These are phyloP conservation scores for Circinella minor DNA, from an alignment of 371 early-diverging fungal species.

Conservation along the genomic window DNA sequence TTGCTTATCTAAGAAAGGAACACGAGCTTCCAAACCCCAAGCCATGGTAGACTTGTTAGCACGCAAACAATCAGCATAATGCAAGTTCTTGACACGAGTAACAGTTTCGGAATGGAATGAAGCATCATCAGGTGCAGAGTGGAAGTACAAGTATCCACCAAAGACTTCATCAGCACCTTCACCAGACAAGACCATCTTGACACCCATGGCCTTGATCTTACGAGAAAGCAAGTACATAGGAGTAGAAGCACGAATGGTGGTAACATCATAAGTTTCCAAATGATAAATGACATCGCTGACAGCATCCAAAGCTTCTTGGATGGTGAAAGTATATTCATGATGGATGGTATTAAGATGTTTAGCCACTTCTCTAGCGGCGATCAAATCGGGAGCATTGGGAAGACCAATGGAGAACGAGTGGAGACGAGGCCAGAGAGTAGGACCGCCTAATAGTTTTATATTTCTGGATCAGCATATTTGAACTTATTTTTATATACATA, in stretches of 20 bases:
- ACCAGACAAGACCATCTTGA: constrained; percentile 97
- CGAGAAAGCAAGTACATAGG: constrained; percentile 96
- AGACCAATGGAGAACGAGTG: constrained; percentile 97
- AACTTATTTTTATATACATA: too few relatives aligned
- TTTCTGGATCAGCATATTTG: neutral
- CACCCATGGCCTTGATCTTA: constrained; percentile 96
- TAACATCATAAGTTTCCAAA: constrained; percentile 97
- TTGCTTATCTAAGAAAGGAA: constrained; percentile 92
- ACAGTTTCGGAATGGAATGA: constrained; percentile 90
- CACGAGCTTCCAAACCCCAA: constrained; percentile 98
- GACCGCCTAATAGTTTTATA: constrained; percentile 40
- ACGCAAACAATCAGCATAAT: constrained; percentile 93
- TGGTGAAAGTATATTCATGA: constrained; percentile 93
- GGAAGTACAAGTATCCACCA: constrained; percentile 98
- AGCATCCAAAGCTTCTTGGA: constrained; percentile 95
- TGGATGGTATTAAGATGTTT: constrained; percentile 87
- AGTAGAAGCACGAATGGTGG: constrained; percentile 95
- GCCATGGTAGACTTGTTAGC: constrained; percentile 99
- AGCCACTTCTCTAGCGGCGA: constrained; percentile 89
- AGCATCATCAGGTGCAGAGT: constrained; percentile 82
- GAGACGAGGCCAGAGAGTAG: constrained; percentile 78
- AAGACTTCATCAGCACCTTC: constrained; percentile 97
- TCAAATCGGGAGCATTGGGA: constrained; percentile 90
- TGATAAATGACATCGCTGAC: constrained; percentile 94
- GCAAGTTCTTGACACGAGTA: constrained; percentile 90